Percentiles rank a stretch among this genome's conserved stretches.
Conservation (phyloP, 2,329 filamentous ascomycete species). For the Lasiodiplodia sp. region DNA sequence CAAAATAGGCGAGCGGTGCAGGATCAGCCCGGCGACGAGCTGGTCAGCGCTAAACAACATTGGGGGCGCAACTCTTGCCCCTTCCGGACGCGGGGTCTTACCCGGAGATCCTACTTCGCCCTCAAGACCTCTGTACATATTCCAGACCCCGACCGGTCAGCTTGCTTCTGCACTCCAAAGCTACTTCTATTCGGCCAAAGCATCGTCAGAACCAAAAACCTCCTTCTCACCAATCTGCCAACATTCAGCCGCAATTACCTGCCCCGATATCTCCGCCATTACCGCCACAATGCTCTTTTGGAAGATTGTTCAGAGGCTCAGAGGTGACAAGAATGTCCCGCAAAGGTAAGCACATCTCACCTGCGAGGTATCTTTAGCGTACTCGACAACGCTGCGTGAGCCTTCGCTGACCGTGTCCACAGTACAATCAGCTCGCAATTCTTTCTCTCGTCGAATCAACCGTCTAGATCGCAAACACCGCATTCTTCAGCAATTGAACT, state of each 20-base stretch:
- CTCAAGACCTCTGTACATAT: not conserved
- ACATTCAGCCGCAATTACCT: not conserved
- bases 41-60: not conserved
- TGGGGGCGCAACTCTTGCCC: not conserved
- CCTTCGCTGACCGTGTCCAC: not conserved
- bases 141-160: not conserved
- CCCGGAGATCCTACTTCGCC: not conserved
- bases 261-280: not conserved
- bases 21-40: not conserved
- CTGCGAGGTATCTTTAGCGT: not conserved
- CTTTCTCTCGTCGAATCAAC: not conserved
- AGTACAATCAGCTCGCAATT: not conserved
- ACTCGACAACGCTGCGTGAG: not conserved
- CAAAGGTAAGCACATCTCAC: not conserved
- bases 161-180: not conserved
- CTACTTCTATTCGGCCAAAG: not conserved
- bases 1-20: constrained; percentile 17
- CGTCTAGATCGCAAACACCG: not conserved
- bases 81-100: constrained; percentile 2
- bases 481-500: not conserved
- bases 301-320: constrained; percentile 21
- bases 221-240: not conserved
- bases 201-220: not conserved
- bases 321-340: constrained; percentile 17
- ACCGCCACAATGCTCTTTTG: constrained; percentile 19